phyloP scores from a whole-genome alignment of 2,329 filamentous ascomycete genomes.

The Cadophora sp. region DNA sequence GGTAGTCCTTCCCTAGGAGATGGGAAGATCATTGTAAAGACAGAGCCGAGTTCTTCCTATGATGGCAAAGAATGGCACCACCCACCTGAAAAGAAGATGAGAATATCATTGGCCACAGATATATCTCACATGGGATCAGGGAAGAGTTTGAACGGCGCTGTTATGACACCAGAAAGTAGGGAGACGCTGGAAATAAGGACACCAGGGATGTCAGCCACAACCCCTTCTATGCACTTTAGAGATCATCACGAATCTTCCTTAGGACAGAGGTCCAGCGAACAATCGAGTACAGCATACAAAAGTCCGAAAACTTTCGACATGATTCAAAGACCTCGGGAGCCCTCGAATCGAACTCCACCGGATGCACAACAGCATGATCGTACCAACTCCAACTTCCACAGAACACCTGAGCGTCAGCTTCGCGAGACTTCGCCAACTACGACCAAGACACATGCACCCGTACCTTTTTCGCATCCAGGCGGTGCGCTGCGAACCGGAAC shows the following conservation, averaged over 20 bases:
- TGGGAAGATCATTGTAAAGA: slow-evolving; percentile 5
- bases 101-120: neutral
- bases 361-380: neutral
- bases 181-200: neutral
- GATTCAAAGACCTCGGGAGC: neutral
- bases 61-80: neutral
- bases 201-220: neutral
- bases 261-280: neutral
- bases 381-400: neutral
- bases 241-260: neutral
- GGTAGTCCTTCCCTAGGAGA: neutral
- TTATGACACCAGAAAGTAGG: neutral
- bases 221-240: neutral
- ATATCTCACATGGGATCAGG: neutral
- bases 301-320: neutral
- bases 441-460: neutral
- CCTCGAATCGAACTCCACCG: neutral
- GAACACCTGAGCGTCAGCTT: neutral
- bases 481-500: neutral
- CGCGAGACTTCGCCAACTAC: neutral
- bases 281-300: neutral
- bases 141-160: neutral
- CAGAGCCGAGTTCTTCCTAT: slow-evolving; percentile 1
- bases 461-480: neutral
- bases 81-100: slow-evolving; percentile 13